A percentile compares a stretch with the other conserved stretches of the same genome.
Evolutionary conservation across 768 basidiomycete species (phyloP).

Genomic region (Neoboletus magnificus): DNA sequence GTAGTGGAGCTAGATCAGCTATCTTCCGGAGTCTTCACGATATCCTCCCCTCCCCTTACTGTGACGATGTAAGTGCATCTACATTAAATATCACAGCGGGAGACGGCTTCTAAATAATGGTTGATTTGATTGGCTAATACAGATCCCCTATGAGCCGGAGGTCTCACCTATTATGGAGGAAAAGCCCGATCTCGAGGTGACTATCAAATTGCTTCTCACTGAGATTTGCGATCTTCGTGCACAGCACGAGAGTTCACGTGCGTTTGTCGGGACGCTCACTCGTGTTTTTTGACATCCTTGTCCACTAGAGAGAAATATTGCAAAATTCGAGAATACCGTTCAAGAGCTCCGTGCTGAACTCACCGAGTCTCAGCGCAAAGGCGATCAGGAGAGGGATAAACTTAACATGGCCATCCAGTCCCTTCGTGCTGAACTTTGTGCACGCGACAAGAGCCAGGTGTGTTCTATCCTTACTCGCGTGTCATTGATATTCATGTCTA

Average conservation of each 20-base stretch:
- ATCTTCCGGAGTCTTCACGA: slow-evolving; percentile 1
- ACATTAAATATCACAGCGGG: background rate
- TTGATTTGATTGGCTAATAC: background rate
- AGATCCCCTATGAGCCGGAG: background rate
- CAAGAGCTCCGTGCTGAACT: slow-evolving; percentile 1
- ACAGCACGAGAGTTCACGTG: slow-evolving; percentile 2
- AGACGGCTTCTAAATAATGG: no score
- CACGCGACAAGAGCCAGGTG: background rate
- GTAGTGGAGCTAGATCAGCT: background rate
- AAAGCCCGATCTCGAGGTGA: background rate
- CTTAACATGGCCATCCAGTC: background rate
- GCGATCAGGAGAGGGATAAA: background rate
- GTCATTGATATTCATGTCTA: background rate
- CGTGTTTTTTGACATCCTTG: background rate
- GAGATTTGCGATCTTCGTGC: slow-evolving; percentile 3
- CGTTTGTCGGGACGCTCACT: background rate
- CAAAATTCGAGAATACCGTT: background rate
- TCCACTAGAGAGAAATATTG: slow-evolving; percentile 3
- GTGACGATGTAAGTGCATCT: background rate
- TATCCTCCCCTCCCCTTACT: slow-evolving; percentile 1
- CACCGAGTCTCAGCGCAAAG: background rate
- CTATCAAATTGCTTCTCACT: background rate
- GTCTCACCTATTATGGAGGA: background rate
- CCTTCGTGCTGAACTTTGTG: background rate
- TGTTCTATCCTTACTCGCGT: background rate